Base-by-base conservation (phyloP, 306 rosid genomes). In the Abrus pulchellus region DNA sequence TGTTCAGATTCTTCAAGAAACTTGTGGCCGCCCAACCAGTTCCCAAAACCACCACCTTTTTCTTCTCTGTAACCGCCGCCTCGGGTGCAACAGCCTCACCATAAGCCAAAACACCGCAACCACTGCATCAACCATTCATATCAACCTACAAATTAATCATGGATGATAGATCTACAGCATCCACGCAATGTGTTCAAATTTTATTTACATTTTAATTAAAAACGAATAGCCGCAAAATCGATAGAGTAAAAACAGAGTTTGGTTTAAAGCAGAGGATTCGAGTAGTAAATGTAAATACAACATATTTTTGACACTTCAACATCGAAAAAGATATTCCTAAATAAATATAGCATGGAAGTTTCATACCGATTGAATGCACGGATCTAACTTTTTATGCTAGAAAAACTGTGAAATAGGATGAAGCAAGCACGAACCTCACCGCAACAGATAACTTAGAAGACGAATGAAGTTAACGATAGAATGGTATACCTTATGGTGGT, bases 21-120 rank as follows among this genome's bases (percentile, higher is more conserved):
- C 96, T 93, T 5, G 99, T 95, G 41, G 89, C 93, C 20, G 96
- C 99, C 99, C 99, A 95, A 27, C 99, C 99, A n/a, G 98, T 95
- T 80, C 99, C 99, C 73, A 95, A 92, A 59, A 95, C 92, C 36
- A 95, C 96, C 77, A 95, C 97, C 79, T 89, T 95, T 84, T 92
- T 92, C 85, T 84, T 93, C 68, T 82, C 85, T 4, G 72, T 65
- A 54, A 76, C 92, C 29, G 14, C 86, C 48, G 49, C 84, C 75
- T 80, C 90, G 6, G 87, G 76, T 1, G 88, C n/a, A 28, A 30
- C 84, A 29, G 63, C 88, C 53, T 88, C 94, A 2, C 94, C 91
- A 74, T 88, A 95, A 4, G 93, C 98, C 81, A 89, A 69, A 55
- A 89, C 82, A 3, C 96, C 90, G 29, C 97, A 97, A 14, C 99